Percentiles rank a stretch among this genome's conserved stretches.
Conservation (phyloP, 495 filamentous ascomycete genomes). For the Friedmanniomyces endolithicus region DNA sequence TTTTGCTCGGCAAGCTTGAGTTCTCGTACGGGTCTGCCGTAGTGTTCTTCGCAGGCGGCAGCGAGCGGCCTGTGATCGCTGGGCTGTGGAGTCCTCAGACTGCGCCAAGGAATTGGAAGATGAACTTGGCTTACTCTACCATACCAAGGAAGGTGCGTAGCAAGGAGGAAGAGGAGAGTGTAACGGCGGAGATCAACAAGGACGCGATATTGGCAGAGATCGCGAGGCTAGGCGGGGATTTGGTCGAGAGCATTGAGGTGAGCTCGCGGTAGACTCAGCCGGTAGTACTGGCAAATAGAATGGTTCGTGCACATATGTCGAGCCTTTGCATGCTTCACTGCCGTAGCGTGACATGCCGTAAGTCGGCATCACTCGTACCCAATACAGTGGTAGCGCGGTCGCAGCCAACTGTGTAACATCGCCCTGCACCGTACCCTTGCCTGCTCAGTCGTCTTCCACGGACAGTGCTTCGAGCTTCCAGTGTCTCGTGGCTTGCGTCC, state of each 20-base stretch:
- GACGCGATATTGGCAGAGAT: slow-evolving; percentile 71
- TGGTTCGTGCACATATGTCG: too few relatives aligned
- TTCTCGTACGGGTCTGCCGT: slow-evolving; percentile 48
- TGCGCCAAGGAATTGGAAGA: slow-evolving; percentile 45
- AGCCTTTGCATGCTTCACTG: too few relatives aligned
- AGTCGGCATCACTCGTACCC: too few relatives aligned
- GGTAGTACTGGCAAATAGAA: neutral
- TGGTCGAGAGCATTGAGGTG: slow-evolving; percentile 44
- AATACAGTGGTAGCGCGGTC: too few relatives aligned
- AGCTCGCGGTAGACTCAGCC: too few relatives aligned
- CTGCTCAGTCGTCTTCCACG: too few relatives aligned
- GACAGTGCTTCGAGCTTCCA: too few relatives aligned
- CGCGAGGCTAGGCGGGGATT: slow-evolving; percentile 48
- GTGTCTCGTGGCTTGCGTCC: too few relatives aligned
- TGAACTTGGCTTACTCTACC: slow-evolving; percentile 58
- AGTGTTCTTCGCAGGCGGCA: slow-evolving; percentile 59
- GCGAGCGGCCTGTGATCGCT: slow-evolving; percentile 47
- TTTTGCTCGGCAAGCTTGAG: slow-evolving; percentile 49
- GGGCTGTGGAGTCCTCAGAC: slow-evolving; percentile 72
- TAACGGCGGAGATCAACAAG: slow-evolving; percentile 53
- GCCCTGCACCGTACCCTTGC: too few relatives aligned
- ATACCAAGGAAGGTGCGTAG: slow-evolving; percentile 32
- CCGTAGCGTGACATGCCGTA: too few relatives aligned
- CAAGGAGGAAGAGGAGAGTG: slow-evolving; percentile 23
- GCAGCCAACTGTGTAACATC: too few relatives aligned